Base-by-base conservation (phyloP, 1,284 basidiomycete genomes). In the Neonothopanus nambi region DNA sequence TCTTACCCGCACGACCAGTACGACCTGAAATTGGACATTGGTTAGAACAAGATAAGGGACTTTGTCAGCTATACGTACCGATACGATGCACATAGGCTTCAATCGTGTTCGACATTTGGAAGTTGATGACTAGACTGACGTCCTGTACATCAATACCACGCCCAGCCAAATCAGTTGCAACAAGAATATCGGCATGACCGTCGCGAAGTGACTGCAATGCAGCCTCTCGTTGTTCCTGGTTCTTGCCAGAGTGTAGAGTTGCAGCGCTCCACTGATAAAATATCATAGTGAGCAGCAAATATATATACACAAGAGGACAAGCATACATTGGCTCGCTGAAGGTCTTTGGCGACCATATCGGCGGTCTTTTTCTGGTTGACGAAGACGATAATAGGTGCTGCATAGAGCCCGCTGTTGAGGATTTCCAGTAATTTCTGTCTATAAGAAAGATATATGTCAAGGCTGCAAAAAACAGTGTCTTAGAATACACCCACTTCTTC, bases 321-420 rank as follows among this genome's bases (percentile, higher is more conserved):
- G 74, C 81, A 46, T 68, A 93, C 85, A 39, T 92, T 92, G 36
- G 87, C 89, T 52, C 93, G 88, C 49, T 87, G 84, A 7, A 99
- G 77, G 65, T 97, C 95, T 68, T 93, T 93, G 37, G 93, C 89
- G 20, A 99, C 91, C 84, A 93, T 89, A 66, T 99, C 96, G 42
- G 95, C 96, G 5, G 93, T 95, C 79, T 96, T 96, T 80, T 98
- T 99, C 72, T 98, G 95, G 72, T 98, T 99, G 77, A 98, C 95
- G 73, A 99, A 99, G 12, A 96, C 91, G 61, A 99, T 99, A 65
- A 99, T 98, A 1, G 97, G 97, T 23, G 96, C 85, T 23, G 85
- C 72, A 70, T 89, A 93, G 51, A 82, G 78, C 37, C 85, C 87
- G 57, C 83, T 88, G 73, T 94, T 92, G 67, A 99, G 85, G 62